Conservation (phyloP, 352 stramenopile genomes). For the Phytophthora litchii region DNA sequence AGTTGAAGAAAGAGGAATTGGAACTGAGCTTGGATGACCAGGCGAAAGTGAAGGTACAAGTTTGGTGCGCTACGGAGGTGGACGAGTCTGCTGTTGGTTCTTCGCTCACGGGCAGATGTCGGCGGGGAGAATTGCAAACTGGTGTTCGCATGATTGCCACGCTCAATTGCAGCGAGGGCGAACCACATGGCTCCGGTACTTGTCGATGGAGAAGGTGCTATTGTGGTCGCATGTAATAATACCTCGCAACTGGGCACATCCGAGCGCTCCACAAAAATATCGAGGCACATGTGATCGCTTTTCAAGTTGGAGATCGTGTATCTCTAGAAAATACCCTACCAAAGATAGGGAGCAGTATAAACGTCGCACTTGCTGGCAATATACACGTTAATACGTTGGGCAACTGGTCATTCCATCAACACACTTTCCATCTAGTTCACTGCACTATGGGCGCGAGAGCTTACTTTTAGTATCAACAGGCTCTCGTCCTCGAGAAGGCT, state of each 20-base stretch:
- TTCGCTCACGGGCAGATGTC: slow-evolving; percentile 34
- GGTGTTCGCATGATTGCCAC: slow-evolving; percentile 52
- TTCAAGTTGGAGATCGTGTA: slow-evolving; percentile 2
- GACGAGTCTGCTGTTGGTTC: slow-evolving; percentile 35
- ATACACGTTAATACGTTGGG: slow-evolving; percentile 37
- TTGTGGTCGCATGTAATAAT: slow-evolving; percentile 34
- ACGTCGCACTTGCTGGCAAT: slow-evolving; percentile 26
- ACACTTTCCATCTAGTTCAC: no score
- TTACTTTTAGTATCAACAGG: no score
- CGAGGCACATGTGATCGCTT: not conserved
- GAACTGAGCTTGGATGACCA: slow-evolving; percentile 22
- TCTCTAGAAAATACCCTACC: not conserved
- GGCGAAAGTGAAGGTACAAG: slow-evolving; percentile 1
- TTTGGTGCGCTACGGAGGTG: slow-evolving; percentile 10
- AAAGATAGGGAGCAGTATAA: slow-evolving; percentile 1
- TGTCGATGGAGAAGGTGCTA: slow-evolving; percentile 10
- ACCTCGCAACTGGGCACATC: slow-evolving; percentile 7
- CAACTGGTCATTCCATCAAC: not conserved
- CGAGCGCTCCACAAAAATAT: slow-evolving; percentile 10
- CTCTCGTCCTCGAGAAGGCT: no score
- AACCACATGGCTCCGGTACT: slow-evolving; percentile 22
- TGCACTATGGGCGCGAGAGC: no score
- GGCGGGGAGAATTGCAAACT: slow-evolving; percentile 65
- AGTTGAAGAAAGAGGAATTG: slow-evolving; percentile 19
- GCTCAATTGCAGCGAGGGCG: slow-evolving; percentile 36